A percentile compares a stretch with the other conserved stretches of the same genome.
These are phyloP conservation scores for Crataegus laevigata DNA, from an alignment of 306 rosid species.

Conservation along the genomic window DNA sequence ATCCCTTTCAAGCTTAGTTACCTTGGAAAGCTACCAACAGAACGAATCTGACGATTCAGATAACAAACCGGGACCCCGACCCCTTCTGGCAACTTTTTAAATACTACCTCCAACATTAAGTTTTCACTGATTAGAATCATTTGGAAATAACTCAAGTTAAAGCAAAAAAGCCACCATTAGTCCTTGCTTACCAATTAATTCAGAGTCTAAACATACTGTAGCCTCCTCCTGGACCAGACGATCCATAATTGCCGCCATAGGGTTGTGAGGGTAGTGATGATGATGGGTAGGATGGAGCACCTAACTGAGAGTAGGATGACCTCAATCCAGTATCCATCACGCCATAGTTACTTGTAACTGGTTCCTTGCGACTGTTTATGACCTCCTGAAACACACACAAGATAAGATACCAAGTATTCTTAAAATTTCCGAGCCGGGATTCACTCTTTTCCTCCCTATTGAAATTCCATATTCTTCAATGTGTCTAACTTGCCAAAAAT, in stretches of 20 bases:
- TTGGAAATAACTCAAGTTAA: constrained; percentile 20
- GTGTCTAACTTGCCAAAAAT: background rate
- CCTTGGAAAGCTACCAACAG: constrained; percentile 22
- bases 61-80: background rate
- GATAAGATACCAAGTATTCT: background rate
- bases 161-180: constrained; percentile 18
- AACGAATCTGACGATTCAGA: constrained; percentile 13
- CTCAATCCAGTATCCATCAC: constrained; percentile 61
- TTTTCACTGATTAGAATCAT: constrained; percentile 24
- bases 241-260: constrained; percentile 48
- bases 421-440: background rate
- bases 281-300: constrained; percentile 45
- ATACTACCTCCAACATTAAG: constrained; percentile 21
- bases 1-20: constrained; percentile 23
- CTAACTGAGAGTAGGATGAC: constrained; percentile 66
- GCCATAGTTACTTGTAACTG: constrained; percentile 49
- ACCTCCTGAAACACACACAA: constrained; percentile 60
- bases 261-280: constrained; percentile 65
- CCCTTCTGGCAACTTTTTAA: constrained; percentile 26
- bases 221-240: constrained; percentile 81
- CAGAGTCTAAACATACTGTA: constrained; percentile 78
- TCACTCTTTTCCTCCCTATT: background rate
- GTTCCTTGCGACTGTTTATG: constrained; percentile 56
- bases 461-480: background rate
- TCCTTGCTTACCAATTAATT: constrained; percentile 13